Conservation (phyloP, 495 filamentous ascomycete species). For the Niebla homalea region DNA sequence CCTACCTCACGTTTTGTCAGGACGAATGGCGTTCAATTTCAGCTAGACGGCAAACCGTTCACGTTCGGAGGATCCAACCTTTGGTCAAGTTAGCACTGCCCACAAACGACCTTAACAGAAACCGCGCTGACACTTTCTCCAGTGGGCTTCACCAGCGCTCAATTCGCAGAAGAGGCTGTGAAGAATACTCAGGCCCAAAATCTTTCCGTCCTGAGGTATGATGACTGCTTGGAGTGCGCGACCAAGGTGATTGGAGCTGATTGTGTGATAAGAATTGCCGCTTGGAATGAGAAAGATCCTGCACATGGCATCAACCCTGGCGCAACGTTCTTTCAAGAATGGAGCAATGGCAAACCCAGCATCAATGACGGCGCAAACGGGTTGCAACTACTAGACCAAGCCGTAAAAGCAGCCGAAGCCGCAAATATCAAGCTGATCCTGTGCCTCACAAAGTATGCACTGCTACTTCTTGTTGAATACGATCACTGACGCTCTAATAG, state of each 20-base stretch:
- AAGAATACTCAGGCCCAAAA: neutral
- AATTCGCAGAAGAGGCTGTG: neutral
- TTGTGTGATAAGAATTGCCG: neutral
- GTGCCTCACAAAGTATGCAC: constrained; percentile 21
- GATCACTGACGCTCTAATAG: constrained; percentile 1
- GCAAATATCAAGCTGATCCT: constrained; percentile 45
- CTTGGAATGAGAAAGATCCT: constrained; percentile 6
- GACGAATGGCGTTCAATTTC: neutral
- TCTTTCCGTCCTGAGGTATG: constrained; percentile 2
- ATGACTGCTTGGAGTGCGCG: neutral
- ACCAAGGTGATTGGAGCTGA: neutral
- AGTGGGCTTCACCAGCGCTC: neutral
- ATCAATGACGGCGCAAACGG: constrained; percentile 58
- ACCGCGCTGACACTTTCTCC: neutral
- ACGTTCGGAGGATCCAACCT: constrained; percentile 2
- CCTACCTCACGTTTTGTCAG: neutral
- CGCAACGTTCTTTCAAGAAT: constrained; percentile 47
- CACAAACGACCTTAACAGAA: neutral
- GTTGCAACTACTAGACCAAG: constrained; percentile 50
- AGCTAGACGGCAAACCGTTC: constrained; percentile 3
- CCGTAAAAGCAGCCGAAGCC: constrained; percentile 42
- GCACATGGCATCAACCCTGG: constrained; percentile 18
- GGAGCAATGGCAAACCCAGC: constrained; percentile 35
- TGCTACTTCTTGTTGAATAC: neutral
- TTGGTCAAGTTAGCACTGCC: neutral